Percentiles rank a stretch among this genome's conserved stretches.
Conservation (phyloP, 2,329 filamentous ascomycete genomes). For the Alternaria ventricosa region DNA sequence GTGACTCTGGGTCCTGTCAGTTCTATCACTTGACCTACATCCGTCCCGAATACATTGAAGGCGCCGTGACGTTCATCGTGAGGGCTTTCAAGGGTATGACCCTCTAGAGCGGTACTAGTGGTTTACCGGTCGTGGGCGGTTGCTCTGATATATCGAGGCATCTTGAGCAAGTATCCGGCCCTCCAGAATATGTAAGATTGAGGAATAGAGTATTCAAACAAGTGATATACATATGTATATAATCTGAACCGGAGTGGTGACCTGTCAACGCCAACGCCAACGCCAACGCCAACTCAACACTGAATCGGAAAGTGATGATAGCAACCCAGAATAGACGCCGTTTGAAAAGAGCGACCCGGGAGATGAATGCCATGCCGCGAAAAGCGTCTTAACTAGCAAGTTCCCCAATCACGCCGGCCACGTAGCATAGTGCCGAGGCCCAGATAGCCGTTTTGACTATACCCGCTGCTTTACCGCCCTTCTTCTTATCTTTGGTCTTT, state of each 20-base stretch:
- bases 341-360: not conserved
- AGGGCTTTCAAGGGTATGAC: not conserved
- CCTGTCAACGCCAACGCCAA: not conserved
- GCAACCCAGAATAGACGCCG: not conserved
- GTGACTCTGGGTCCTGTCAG: slow-evolving; percentile 2
- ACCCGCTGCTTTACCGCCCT: slow-evolving; percentile 19
- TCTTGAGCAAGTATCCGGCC: not conserved
- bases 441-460: slow-evolving; percentile 42
- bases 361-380: no score
- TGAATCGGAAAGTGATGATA: not conserved
- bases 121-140: not conserved
- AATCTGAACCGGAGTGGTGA: not conserved
- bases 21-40: slow-evolving; percentile 5
- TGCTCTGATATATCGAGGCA: not conserved
- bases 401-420: slow-evolving; percentile 42
- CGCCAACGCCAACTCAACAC: not conserved
- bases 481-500: slow-evolving; percentile 10
- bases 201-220: not conserved
- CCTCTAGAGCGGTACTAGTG: not conserved
- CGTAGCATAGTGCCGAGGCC: slow-evolving; percentile 38
- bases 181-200: not conserved
- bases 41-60: not conserved
- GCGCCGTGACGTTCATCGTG: not conserved
- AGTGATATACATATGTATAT: not conserved
- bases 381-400: slow-evolving; percentile 9